Percentiles rank a stretch among this genome's conserved stretches.
Conservation (phyloP, 2,329 filamentous ascomycete species). For the Paraconiothyrium sp. region DNA sequence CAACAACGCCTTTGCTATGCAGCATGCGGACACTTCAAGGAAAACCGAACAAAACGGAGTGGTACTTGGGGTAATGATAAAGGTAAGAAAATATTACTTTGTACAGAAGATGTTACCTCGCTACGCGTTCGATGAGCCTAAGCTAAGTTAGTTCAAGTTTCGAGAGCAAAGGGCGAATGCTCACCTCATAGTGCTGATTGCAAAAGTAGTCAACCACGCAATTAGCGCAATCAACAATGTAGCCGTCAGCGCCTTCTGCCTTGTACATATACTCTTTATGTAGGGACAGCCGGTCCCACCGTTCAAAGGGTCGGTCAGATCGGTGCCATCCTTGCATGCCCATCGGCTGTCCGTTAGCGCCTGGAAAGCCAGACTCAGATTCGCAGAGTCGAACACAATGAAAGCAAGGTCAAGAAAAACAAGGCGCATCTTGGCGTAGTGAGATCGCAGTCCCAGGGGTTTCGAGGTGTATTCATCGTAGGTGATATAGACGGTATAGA, state of each 20-base stretch:
- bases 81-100: neutral
- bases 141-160: neutral
- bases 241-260: constrained; percentile 76
- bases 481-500: constrained; percentile 93
- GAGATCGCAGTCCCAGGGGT: constrained; percentile 84
- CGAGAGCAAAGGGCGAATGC: neutral
- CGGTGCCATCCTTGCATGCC: constrained; percentile 50
- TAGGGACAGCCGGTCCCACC: constrained; percentile 32
- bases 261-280: constrained; percentile 62
- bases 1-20: constrained; percentile 21
- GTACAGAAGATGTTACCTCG: constrained; percentile 15
- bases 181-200: constrained; percentile 69
- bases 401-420: constrained; percentile 94
- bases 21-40: constrained; percentile 9
- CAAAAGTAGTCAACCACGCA: constrained; percentile 91
- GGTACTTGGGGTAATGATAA: constrained; percentile 7
- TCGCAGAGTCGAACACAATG: constrained; percentile 96
- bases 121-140: constrained; percentile 23
- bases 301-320: neutral
- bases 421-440: constrained; percentile 85
- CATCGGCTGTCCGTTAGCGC: constrained; percentile 73
- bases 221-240: constrained; percentile 83
- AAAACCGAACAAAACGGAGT: neutral
- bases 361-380: constrained; percentile 88
- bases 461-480: constrained; percentile 97